Evolutionary conservation across 495 filamentous ascomycete genomes (phyloP).

Genomic region (Filosporella fistucella): DNA sequence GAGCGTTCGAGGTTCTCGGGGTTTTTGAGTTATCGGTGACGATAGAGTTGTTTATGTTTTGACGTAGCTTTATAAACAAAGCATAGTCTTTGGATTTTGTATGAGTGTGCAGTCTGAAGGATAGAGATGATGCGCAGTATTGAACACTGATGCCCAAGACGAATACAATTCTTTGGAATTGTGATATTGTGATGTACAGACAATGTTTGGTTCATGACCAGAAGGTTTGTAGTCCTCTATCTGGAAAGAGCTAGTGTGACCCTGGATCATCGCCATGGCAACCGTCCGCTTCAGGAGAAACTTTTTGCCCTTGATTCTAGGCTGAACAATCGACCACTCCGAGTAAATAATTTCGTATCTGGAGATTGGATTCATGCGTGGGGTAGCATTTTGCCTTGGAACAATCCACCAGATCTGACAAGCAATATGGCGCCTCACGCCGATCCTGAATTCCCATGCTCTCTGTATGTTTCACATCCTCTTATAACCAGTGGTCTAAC

Average conservation of each 20-base stretch:
- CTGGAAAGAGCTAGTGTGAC: constrained; percentile 15
- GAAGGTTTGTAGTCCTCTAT: constrained; percentile 13
- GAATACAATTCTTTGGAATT: too few relatives aligned
- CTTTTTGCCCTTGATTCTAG: not conserved
- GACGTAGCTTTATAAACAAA: too few relatives aligned
- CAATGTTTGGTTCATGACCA: too few relatives aligned
- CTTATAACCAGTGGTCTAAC: not conserved
- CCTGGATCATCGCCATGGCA: constrained; percentile 7
- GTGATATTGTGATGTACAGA: too few relatives aligned
- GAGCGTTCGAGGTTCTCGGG: too few relatives aligned
- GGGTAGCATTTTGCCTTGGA: not conserved
- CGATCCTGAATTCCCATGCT: constrained; percentile 62
- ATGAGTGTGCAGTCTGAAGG: too few relatives aligned
- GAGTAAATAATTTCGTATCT: constrained; percentile 4
- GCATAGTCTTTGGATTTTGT: too few relatives aligned
- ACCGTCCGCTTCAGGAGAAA: too few relatives aligned
- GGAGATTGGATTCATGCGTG: constrained; percentile 18
- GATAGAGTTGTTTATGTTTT: too few relatives aligned
- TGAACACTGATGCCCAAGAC: too few relatives aligned
- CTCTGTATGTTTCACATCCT: constrained; percentile 45
- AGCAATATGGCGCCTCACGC: constrained; percentile 26
- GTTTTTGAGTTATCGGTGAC: too few relatives aligned
- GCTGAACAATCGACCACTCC: not conserved
- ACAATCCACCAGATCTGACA: not conserved
- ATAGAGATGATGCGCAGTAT: too few relatives aligned